phyloP scores from a whole-genome alignment of 176 grass and related monocot genomes.

The Chloris gayana region DNA sequence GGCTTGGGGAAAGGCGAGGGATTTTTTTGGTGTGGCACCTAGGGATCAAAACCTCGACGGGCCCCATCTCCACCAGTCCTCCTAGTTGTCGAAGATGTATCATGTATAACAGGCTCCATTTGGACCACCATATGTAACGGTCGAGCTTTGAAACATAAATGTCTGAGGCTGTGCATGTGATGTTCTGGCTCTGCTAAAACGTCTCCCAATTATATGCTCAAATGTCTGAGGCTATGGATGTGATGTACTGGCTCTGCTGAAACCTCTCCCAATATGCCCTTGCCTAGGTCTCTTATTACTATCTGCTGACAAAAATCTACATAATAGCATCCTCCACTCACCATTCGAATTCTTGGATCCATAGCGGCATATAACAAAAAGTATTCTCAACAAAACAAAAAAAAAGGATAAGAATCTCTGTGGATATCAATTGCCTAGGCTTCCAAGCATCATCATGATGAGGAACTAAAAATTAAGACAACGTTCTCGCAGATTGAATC shows the following conservation, averaged over 20 bases:
- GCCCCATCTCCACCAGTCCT: slow-evolving; percentile 58
- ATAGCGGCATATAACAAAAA: neutral
- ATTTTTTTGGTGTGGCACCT: too few species aligned
- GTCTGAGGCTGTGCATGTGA: too few species aligned
- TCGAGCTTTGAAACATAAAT: slow-evolving; percentile 79
- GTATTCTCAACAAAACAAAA: neutral
- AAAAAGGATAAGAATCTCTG: neutral
- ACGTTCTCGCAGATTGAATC: neutral
- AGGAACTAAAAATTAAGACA: neutral
- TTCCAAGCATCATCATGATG: neutral
- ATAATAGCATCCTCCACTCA: too few species aligned
- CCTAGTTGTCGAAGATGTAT: slow-evolving; percentile 64
- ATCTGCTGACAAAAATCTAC: slow-evolving; percentile 34
- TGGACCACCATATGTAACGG: slow-evolving; percentile 65
- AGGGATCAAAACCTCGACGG: too few species aligned
- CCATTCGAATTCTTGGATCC: neutral
- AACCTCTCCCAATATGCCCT: slow-evolving; percentile 45
- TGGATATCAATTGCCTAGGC: neutral
- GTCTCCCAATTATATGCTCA: too few species aligned
- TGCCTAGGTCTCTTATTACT: slow-evolving; percentile 49
- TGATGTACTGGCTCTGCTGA: slow-evolving; percentile 25
- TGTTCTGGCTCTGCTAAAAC: too few species aligned
- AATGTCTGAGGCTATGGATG: slow-evolving; percentile 35
- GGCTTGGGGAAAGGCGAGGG: too few species aligned
- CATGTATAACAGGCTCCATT: slow-evolving; percentile 69